Base-by-base conservation (phyloP, 2,329 filamentous ascomycete genomes). In the Tetracladium maxilliforme region DNA sequence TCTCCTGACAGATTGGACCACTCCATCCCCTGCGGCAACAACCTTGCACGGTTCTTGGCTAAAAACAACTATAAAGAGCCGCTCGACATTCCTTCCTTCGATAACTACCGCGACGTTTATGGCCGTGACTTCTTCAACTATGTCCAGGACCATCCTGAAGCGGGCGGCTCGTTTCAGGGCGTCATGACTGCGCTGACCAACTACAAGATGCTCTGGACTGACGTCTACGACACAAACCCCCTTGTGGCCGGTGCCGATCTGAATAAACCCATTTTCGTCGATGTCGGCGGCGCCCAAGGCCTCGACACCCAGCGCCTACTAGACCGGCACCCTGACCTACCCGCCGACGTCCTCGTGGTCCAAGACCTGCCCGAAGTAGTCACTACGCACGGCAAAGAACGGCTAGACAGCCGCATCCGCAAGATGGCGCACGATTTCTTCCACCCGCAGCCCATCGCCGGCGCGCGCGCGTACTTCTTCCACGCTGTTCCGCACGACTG, bases 161-260 rank as follows among this genome's bases (percentile, higher is more conserved):
- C 36, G 9, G 41, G 43, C 7, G 40, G 38, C 18, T 39, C 39
- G 10, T 52, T 52, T 26, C 45, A 40, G 6, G 43, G 41, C 3
- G 44, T 46, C 27, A 53, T 54, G 49, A 39, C 42, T 10, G 45
- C 45, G 1, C 42, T 44, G 23, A 45, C 44, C 5, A 28, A 35
- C 17, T 43, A 44, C 36, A 39, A 47, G 38, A 35, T 44, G n/a
- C 32, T 47, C 6, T 44, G 51, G 49, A 47, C 40, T 23, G 32
- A 44, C 29, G 32, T 52, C 12, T 41, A 45, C 26, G 26, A 41
- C 26, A 37, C 41, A 4, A 25, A 12, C 4, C 17, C 25, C 5
- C 33, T 45, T 4, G 26, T 44, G 13, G 24, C 27, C 4, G 35
- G 30, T 12, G 35, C 33, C 20, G 25, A 37, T 14, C 21, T 33